Evolutionary conservation across 768 basidiomycete genomes (phyloP).

Genomic region (Termitomyces sp.): DNA sequence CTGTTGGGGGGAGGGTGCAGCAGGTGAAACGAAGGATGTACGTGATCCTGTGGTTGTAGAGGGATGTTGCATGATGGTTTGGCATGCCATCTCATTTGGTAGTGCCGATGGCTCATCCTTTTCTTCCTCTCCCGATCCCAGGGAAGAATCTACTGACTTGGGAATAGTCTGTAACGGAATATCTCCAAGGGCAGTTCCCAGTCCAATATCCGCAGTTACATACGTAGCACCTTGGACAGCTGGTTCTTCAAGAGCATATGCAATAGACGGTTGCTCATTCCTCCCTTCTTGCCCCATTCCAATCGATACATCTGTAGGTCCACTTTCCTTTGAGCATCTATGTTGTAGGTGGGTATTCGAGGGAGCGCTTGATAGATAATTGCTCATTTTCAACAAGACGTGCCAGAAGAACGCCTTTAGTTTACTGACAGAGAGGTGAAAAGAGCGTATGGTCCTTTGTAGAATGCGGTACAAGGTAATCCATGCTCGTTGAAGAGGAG

Average conservation of each 20-base stretch:
- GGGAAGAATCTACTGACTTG: too few species aligned
- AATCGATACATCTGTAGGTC: neutral
- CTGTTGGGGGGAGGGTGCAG: too few species aligned
- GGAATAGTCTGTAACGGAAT: too few species aligned
- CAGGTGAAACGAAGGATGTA: too few species aligned
- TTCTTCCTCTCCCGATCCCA: too few species aligned
- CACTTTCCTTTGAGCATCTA: neutral
- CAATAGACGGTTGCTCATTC: neutral
- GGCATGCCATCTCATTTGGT: too few species aligned
- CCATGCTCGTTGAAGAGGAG: neutral
- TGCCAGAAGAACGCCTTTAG: neutral
- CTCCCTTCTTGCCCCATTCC: neutral
- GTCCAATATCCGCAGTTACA: too few species aligned
- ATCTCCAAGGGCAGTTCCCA: too few species aligned
- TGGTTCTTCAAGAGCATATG: neutral
- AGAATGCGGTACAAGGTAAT: neutral
- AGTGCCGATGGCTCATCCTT: too few species aligned
- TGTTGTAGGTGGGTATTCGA: neutral
- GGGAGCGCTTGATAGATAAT: neutral
- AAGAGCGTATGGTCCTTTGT: neutral
- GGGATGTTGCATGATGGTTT: too few species aligned
- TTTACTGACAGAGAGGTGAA: neutral
- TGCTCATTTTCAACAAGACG: neutral
- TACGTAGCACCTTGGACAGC: neutral
- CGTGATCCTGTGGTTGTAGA: too few species aligned